Conservation (phyloP, 75 land plant species). For the Cupressus sempervirens region DNA sequence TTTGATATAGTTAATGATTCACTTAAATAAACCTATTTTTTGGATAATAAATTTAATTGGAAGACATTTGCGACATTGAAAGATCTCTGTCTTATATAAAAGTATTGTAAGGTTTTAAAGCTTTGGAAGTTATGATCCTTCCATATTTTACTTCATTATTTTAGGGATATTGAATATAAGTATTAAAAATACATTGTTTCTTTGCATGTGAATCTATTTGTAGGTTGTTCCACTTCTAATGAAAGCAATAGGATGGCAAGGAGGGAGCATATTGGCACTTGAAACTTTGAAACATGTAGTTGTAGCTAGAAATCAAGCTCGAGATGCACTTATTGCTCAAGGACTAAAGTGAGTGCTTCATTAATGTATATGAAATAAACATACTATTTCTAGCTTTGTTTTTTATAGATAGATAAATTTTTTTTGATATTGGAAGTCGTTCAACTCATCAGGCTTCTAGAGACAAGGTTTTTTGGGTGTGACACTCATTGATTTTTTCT, state of each 20-base stretch:
- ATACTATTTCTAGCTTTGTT: background rate
- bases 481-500: background rate
- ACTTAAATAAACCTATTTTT: background rate
- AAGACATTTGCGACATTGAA: background rate
- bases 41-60: background rate
- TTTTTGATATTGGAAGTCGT: background rate
- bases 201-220: too few relatives aligned
- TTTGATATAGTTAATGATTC: background rate
- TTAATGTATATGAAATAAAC: background rate
- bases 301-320: too few relatives aligned
- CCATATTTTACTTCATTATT: background rate
- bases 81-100: background rate
- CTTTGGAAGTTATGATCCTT: background rate
- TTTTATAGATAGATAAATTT: background rate
- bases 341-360: too few relatives aligned
- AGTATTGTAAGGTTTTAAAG: background rate
- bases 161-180: background rate
- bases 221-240: too few relatives aligned
- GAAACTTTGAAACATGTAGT: too few relatives aligned
- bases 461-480: background rate
- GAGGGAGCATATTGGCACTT: too few relatives aligned
- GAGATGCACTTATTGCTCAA: too few relatives aligned
- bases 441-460: background rate
- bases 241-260: too few relatives aligned
- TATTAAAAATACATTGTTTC: background rate